Evolutionary conservation across 2,329 filamentous ascomycete species (phyloP).

Genomic region (Scedosporium minutisporum): DNA sequence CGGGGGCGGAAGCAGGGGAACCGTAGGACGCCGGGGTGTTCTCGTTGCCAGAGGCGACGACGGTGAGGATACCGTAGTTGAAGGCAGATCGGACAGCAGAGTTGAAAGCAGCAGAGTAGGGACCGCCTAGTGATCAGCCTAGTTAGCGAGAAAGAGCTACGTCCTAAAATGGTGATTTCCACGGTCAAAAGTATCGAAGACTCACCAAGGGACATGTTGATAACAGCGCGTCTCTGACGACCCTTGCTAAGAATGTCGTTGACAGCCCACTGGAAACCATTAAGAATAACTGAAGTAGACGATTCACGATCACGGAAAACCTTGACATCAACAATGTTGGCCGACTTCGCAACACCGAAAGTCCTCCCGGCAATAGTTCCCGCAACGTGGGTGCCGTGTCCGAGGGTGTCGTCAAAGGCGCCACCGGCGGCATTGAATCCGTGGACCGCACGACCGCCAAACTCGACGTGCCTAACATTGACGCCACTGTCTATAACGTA

Average conservation of each 20-base stretch:
- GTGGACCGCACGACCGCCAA: conserved; percentile 13
- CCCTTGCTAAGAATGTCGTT: conserved; percentile 21
- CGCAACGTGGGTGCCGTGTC: conserved; percentile 33
- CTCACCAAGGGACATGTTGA: conserved; percentile 32
- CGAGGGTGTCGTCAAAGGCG: conserved; percentile 20
- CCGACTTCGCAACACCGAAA: conserved; percentile 31
- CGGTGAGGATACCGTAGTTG: conserved; percentile 23
- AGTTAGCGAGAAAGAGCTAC: too few species aligned
- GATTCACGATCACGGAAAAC: conserved; percentile 25
- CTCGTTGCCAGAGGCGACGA: conserved; percentile 22
- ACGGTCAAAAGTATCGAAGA: too few species aligned
- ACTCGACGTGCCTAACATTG: conserved; percentile 14
- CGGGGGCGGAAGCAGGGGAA: conserved; percentile 16
- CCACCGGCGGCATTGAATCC: conserved; percentile 17
- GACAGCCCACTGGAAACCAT: conserved; percentile 25
- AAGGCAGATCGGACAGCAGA: conserved; percentile 14
- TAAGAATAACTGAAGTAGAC: conserved; percentile 19
- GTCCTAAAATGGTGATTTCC: too few species aligned
- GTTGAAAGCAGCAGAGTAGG: conserved; percentile 9
- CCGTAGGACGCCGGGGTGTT: conserved; percentile 5
- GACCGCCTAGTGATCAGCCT: conserved; percentile 5
- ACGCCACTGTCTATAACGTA: conserved; percentile 19
- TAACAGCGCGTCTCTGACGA: conserved; percentile 23
- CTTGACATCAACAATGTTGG: conserved; percentile 34
- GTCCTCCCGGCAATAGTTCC: conserved; percentile 25